Conservation (phyloP, 495 filamentous ascomycete species). For the Lophiotrema nucula region DNA sequence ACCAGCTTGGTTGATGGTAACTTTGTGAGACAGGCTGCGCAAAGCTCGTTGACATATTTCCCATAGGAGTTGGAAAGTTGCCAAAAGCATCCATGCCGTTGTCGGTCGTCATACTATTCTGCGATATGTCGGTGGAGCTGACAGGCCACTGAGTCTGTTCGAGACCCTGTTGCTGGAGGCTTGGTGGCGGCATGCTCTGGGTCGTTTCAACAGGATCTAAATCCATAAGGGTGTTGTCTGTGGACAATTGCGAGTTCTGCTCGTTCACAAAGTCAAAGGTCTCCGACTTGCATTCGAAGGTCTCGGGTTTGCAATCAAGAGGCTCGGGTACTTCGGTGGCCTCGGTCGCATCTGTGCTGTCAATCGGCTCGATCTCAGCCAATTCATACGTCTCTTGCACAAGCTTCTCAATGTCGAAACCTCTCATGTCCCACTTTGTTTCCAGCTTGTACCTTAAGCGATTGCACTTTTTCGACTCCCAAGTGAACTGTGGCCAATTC, state of each 20-base stretch:
- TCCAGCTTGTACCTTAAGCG: conserved; percentile 30
- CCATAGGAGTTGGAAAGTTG: conserved; percentile 15
- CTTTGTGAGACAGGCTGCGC: conserved; percentile 19
- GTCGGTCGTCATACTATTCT: conserved; percentile 12
- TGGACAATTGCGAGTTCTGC: conserved; percentile 7
- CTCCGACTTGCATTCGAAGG: conserved; percentile 21
- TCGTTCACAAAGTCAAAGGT: conserved; percentile 17
- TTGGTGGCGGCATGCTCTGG: not conserved
- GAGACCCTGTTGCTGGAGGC: conserved; percentile 4
- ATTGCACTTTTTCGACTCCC: conserved; percentile 34
- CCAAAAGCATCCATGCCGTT: conserved; percentile 18
- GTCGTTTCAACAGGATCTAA: conserved; percentile 20
- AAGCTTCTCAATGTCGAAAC: conserved; percentile 29
- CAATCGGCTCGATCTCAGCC: conserved; percentile 19
- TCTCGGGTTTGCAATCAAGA: conserved; percentile 2
- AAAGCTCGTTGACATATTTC: conserved; percentile 11
- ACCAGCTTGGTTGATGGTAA: conserved; percentile 26
- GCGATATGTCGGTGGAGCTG: conserved; percentile 24
- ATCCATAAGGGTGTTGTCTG: conserved; percentile 23
- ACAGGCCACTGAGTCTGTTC: conserved; percentile 26
- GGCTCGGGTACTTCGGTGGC: not conserved
- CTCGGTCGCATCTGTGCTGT: not conserved
- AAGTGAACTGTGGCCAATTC: conserved; percentile 30
- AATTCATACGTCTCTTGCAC: conserved; percentile 29
- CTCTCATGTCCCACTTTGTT: conserved; percentile 23